A percentile compares a stretch with the other conserved stretches of the same genome.
Conservation (phyloP, 108 stramenopile species). For the Skeletonema marinoi region DNA sequence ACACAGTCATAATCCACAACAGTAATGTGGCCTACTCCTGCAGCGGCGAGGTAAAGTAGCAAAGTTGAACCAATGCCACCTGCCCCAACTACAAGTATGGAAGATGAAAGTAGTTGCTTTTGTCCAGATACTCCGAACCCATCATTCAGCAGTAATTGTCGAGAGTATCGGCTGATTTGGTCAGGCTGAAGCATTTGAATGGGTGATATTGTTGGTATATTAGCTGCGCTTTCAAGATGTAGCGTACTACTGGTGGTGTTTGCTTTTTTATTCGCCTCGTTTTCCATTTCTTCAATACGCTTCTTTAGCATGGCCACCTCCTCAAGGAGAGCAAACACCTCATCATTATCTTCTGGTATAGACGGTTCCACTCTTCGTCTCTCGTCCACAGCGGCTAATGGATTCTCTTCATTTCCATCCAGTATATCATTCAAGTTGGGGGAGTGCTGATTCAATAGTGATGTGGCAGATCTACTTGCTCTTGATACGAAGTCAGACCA, state of each 20-base stretch:
- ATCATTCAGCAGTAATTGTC: conserved; percentile 65
- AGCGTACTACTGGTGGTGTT: not conserved
- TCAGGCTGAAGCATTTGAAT: conserved; percentile 30
- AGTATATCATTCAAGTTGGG: conserved; percentile 47
- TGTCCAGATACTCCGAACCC: conserved; percentile 89
- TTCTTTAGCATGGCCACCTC: conserved; percentile 34
- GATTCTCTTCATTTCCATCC: conserved; percentile 14
- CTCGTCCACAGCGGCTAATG: not conserved
- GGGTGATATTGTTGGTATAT: conserved; percentile 26
- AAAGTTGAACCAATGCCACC: conserved; percentile 89
- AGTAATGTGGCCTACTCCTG: conserved; percentile 77
- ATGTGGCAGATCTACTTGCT: conserved; percentile 42
- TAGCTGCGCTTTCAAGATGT: not conserved
- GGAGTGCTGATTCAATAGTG: conserved; percentile 43
- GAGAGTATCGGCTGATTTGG: conserved; percentile 80
- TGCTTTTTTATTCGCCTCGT: conserved; percentile 2
- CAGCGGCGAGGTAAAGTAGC: conserved; percentile 78
- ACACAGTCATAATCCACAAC: conserved; percentile 96
- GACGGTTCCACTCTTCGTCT: not conserved
- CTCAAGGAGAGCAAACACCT: conserved; percentile 20
- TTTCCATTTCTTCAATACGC: conserved; percentile 32
- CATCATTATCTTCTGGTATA: conserved; percentile 14
- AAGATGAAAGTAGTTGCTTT: conserved; percentile 61
- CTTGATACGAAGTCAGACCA: conserved; percentile 34
- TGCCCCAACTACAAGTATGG: conserved; percentile 80